These are phyloP conservation scores for Chaetomiaceae sp. DNA, from an alignment of 2,329 filamentous ascomycete species.

Conservation along the genomic window DNA sequence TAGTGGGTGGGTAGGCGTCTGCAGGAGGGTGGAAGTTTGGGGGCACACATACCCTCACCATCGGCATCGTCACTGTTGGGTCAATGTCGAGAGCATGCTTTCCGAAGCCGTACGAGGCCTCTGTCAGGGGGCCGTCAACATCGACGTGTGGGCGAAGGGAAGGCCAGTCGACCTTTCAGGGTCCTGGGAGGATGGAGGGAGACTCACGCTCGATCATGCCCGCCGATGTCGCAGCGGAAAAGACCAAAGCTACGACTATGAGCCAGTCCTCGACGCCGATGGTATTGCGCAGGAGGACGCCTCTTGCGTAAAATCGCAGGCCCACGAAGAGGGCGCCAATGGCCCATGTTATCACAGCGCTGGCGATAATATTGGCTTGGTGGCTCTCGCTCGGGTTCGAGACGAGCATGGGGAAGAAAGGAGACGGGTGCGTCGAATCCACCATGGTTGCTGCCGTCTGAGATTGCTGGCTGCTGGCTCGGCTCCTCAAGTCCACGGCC, in stretches of 20 bases:
- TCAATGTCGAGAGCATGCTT: constrained; percentile 20
- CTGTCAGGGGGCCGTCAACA: constrained; percentile 6
- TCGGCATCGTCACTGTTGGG: not conserved
- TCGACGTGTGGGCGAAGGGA: not conserved
- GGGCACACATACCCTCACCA: constrained; percentile 19
- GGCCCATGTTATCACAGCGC: constrained; percentile 24
- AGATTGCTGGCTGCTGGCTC: too few species aligned
- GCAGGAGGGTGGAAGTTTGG: too few species aligned
- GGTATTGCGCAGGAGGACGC: constrained; percentile 30
- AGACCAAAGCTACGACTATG: constrained; percentile 32
- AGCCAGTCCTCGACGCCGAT: constrained; percentile 35
- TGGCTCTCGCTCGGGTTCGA: constrained; percentile 17
- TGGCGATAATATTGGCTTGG: constrained; percentile 26
- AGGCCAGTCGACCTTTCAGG: too few species aligned
- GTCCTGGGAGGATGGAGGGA: not conserved
- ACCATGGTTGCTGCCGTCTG: too few species aligned
- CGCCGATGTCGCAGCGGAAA: constrained; percentile 23
- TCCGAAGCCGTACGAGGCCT: constrained; percentile 19
- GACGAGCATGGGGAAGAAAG: constrained; percentile 4
- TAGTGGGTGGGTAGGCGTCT: too few species aligned
- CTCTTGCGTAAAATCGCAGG: constrained; percentile 36
- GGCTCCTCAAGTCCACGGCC: too few species aligned
- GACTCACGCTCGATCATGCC: constrained; percentile 21
- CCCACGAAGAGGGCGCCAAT: constrained; percentile 32
- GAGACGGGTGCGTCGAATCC: not conserved